Base-by-base conservation (phyloP, 768 basidiomycete genomes). In the Boletus sp. region DNA sequence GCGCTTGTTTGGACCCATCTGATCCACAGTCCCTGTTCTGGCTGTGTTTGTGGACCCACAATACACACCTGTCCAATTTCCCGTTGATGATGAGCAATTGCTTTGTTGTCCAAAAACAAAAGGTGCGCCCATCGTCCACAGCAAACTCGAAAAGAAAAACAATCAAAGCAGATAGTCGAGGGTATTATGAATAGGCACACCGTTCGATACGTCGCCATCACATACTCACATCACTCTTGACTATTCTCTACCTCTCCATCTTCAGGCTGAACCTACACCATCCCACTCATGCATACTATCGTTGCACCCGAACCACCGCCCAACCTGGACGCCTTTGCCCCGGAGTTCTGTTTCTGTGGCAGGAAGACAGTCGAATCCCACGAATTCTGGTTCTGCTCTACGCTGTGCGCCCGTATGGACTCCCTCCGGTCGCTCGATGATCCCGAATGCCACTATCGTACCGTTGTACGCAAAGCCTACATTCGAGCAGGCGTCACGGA, bases 301-400 rank as follows among this genome's bases (percentile, higher is more conserved):
- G 12, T 52, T n/a, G 12, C 49, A 3, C 17, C 51, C 10, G 12
- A 17, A 35, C 51, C 60, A 45, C 59, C 55, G 7, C 57, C 57
- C 17, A n/a, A 32, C 7, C 33, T 60, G 24, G 62, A 66, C 11
- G 36, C 50, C 18, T 64, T 54, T 15, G 44, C 59, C 28, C 60
- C 60, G 0, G 50, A 65, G 18, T 35, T 57, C 15, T 71, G 71
- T 44, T 64, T 65, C 45, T 73, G 71, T 15, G 72, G 71, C 15
- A 55, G 39, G 12, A 47, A 41, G 37, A 71, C 71, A 0, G 41
- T 59, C 0, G 52, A 62, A 49, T 60, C 51, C 11, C 71, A 71
- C 37, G 70, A 73, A 0, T 68, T 64, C 44, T 71, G 58, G 57
- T 73, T 59, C 46, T 71, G 71, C 39, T 71, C 71, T 18, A 56